A percentile compares a stretch with the other conserved stretches of the same genome.
phyloP scores from a whole-genome alignment of 2,329 filamentous ascomycete species.

The Ceratocystis ficicola region DNA sequence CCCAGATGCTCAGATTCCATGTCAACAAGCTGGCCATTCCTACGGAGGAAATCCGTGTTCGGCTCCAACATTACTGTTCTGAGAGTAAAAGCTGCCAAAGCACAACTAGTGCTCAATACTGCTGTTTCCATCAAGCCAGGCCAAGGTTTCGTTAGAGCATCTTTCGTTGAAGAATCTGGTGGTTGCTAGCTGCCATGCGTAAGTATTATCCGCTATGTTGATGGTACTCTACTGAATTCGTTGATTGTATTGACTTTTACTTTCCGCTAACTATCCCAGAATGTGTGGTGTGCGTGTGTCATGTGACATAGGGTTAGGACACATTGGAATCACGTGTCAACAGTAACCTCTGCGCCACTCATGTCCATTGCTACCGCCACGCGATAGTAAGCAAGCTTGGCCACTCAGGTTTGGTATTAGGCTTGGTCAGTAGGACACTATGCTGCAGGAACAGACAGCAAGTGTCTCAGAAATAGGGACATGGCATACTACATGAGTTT shows the following conservation, averaged over 20 bases:
- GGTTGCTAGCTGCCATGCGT: constrained; percentile 43
- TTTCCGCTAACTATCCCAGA: no score
- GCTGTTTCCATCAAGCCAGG: constrained; percentile 48
- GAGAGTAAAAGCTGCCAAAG: constrained; percentile 61
- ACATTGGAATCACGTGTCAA: no score
- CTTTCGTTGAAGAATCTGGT: constrained; percentile 52
- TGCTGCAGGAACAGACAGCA: not conserved
- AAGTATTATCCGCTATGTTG: no score
- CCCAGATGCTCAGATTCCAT: constrained; percentile 72
- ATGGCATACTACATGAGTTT: constrained; percentile 29
- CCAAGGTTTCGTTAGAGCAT: constrained; percentile 55
- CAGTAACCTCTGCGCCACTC: no score
- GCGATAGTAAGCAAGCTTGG: constrained; percentile 63
- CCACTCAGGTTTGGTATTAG: constrained; percentile 60
- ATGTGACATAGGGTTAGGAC: no score
- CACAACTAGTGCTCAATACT: constrained; percentile 59
- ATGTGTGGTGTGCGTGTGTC: no score
- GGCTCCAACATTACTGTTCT: constrained; percentile 63
- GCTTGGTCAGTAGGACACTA: constrained; percentile 26
- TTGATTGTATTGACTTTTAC: no score
- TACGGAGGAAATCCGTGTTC: constrained; percentile 58
- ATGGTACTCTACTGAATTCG: no score
- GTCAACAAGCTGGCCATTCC: constrained; percentile 56
- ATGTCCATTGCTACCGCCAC: no score
- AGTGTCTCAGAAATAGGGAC: not conserved